These are phyloP conservation scores for Coemansia sp. DNA, from an alignment of 192 early-diverging fungal genomes.

Conservation along the genomic window DNA sequence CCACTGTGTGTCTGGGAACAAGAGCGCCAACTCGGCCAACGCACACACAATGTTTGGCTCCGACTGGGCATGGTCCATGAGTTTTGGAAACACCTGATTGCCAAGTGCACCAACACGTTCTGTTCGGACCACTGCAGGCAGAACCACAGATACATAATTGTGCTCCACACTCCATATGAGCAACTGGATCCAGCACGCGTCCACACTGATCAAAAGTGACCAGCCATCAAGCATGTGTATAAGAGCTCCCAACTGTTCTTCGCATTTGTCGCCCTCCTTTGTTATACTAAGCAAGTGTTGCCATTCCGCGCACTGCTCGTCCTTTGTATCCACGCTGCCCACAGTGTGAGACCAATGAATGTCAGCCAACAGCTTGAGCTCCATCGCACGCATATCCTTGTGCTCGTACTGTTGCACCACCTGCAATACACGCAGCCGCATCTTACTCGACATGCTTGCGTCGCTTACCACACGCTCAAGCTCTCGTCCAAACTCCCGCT, in stretches of 20 bases:
- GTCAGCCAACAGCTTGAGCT: constrained; percentile 24
- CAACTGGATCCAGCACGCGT: constrained; percentile 11
- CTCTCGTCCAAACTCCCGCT: constrained; percentile 6
- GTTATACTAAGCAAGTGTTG: constrained; percentile 1
- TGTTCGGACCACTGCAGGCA: background rate
- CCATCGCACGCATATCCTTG: background rate
- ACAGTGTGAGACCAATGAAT: constrained; percentile 19
- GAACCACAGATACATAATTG: background rate
- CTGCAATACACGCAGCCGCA: background rate
- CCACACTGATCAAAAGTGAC: background rate
- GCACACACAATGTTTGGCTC: background rate
- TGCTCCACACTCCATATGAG: constrained; percentile 19
- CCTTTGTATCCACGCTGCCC: background rate
- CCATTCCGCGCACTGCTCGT: background rate
- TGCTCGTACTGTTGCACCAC: background rate
- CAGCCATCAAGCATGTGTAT: background rate
- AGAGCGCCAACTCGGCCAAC: constrained; percentile 3
- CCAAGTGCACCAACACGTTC: background rate
- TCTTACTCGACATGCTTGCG: background rate
- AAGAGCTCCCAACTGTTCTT: background rate
- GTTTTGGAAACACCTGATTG: constrained; percentile 2
- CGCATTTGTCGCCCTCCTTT: background rate
- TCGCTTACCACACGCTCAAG: constrained; percentile 5
- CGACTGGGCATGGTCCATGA: constrained; percentile 2
- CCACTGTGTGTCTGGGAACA: background rate